phyloP scores from a whole-genome alignment of 2,329 filamentous ascomycete species.

The Beauveria caledonica region DNA sequence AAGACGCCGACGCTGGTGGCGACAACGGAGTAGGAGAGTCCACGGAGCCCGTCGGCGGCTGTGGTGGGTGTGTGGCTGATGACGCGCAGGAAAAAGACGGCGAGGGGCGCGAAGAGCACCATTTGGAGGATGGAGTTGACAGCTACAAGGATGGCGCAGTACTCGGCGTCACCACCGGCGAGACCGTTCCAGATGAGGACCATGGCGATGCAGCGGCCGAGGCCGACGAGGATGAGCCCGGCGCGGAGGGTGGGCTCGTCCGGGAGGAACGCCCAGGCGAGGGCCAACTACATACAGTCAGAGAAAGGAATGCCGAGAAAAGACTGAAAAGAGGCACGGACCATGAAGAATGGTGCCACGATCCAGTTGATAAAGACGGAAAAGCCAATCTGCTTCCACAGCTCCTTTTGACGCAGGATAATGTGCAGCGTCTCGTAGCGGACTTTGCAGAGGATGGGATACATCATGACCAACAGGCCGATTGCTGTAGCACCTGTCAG shows the following conservation, averaged over 20 bases:
- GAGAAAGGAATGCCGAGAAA: not conserved
- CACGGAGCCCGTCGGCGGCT: constrained; percentile 17
- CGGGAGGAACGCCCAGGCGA: constrained; percentile 54
- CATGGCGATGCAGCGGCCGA: constrained; percentile 35
- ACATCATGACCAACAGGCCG: constrained; percentile 76
- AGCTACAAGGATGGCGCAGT: constrained; percentile 64
- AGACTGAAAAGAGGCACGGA: constrained; percentile 20
- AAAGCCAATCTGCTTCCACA: constrained; percentile 66
- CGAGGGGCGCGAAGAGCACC: constrained; percentile 55
- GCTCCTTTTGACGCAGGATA: constrained; percentile 43
- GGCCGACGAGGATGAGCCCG: constrained; percentile 11
- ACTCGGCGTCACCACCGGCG: constrained; percentile 63
- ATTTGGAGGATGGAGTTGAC: constrained; percentile 61
- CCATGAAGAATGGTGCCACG: constrained; percentile 66
- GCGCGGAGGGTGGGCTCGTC: constrained; percentile 43
- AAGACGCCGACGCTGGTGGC: constrained; percentile 70
- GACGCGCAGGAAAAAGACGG: constrained; percentile 55
- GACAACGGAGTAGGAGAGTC: constrained; percentile 48
- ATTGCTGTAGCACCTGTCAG: constrained; percentile 39
- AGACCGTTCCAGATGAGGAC: constrained; percentile 64
- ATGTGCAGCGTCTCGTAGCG: constrained; percentile 61
- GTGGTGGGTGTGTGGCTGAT: constrained; percentile 39
- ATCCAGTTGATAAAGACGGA: constrained; percentile 69
- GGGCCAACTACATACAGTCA: constrained; percentile 32
- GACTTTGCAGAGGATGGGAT: constrained; percentile 73